Percentiles rank a stretch among this genome's conserved stretches.
Conservation (phyloP, 2,329 filamentous ascomycete genomes). For the Rutstroemia sp. region DNA sequence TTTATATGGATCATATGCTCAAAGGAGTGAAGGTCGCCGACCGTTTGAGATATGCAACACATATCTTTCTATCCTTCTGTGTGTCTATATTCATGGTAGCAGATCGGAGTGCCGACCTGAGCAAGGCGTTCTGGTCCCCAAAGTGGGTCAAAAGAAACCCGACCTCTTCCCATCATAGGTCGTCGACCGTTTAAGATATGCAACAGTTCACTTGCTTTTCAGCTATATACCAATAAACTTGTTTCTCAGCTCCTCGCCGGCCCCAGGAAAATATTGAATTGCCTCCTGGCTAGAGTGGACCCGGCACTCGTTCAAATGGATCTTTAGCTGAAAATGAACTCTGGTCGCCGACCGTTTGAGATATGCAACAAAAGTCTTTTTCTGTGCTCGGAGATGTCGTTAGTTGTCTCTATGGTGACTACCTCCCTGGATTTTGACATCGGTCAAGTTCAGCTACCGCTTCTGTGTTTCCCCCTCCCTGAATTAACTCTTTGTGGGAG, state of each 20-base stretch:
- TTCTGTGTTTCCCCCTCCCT: too few species aligned
- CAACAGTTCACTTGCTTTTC: too few species aligned
- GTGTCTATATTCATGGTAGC: background rate
- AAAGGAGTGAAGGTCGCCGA: background rate
- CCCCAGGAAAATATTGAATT: too few species aligned
- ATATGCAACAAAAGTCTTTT: background rate
- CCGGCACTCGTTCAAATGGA: background rate
- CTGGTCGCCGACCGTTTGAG: background rate
- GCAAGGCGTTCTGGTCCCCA: too few species aligned
- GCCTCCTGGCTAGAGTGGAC: background rate
- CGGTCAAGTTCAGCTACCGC: too few species aligned
- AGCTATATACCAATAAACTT: too few species aligned
- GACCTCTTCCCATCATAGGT: background rate
- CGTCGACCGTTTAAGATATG: background rate
- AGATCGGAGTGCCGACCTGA: background rate
- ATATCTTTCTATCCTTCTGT: background rate
- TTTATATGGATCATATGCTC: background rate
- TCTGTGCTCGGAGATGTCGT: background rate
- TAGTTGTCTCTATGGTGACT: background rate
- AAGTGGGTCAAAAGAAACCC: too few species aligned
- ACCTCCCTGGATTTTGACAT: background rate
- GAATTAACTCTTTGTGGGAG: too few species aligned
- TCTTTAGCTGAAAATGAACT: background rate
- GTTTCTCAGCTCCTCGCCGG: too few species aligned
- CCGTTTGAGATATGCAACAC: slow-evolving; percentile 6